Conservation (phyloP, 1,139 yeast species). For the Suhomyces wounanorum region DNA sequence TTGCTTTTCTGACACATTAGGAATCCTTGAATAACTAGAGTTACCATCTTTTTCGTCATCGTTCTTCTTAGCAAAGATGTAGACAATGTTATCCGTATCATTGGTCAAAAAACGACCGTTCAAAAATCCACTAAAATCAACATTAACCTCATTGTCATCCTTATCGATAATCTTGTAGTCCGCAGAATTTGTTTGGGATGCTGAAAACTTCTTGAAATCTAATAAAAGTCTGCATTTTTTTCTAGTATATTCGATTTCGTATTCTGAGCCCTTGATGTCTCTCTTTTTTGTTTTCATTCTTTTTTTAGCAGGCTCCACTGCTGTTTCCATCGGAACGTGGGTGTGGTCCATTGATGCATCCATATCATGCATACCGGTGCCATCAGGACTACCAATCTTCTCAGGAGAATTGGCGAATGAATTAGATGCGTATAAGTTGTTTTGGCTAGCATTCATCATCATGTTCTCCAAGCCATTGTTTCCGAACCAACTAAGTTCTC, state of each 20-base stretch:
- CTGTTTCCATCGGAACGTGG: background rate
- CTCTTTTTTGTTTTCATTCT: conserved; percentile 9
- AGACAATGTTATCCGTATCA: conserved; percentile 44
- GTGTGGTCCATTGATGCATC: background rate
- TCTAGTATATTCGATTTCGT: conserved; percentile 10
- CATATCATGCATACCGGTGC: background rate
- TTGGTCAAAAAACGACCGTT: conserved; percentile 48
- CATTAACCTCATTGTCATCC: conserved; percentile 22
- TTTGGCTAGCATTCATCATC: conserved; percentile 2
- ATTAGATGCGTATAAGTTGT: background rate
- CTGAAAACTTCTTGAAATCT: conserved; percentile 29
- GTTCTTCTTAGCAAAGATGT: conserved; percentile 27
- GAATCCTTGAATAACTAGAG: conserved; percentile 3
- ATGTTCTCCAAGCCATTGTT: conserved; percentile 6
- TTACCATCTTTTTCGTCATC: conserved; percentile 6
- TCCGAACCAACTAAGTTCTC: conserved; percentile 12
- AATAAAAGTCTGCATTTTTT: conserved; percentile 24
- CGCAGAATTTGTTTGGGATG: conserved; percentile 13
- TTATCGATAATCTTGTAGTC: conserved; percentile 37
- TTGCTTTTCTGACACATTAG: conserved; percentile 8
- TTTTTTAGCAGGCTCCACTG: conserved; percentile 11
- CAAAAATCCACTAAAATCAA: conserved; percentile 41
- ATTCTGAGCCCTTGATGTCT: conserved; percentile 14
- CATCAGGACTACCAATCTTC: conserved; percentile 8
- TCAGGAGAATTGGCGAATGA: conserved; percentile 7